Evolutionary conservation across 345 rosid genomes (phyloP), one percentile per base, ranked within the genome.

Genomic region (Noccaea bulbosa): DNA sequence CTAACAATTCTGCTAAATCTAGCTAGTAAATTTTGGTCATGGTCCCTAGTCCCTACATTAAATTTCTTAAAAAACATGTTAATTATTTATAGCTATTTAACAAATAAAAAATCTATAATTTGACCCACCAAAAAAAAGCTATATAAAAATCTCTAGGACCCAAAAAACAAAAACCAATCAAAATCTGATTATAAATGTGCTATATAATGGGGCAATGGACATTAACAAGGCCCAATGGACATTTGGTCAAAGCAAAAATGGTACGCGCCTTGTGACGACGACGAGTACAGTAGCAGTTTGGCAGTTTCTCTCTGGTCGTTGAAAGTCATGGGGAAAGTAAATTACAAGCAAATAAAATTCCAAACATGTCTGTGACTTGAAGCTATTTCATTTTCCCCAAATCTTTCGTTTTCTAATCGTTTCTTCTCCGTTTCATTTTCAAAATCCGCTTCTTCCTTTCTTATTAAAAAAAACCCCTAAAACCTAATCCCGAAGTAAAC

Each of bases 401-500:
- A 37, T 76, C 83, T 61, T 20, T 20, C 22, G 22, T 1, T 20
- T 20, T 20, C 22, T 20, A 20, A 0, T 20, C 22, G 1, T 20
- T 20, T 50, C 78, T 65, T 81, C 83, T 56, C 54, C 63, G 68
- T 59, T 77, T 70, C 59, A 10, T 70, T 70, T 70, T 72, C 67
- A 75, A 11, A 22, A 45, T 48, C 58, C 75, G 56, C 65, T 71
- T 32, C 51, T 67, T 56, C 22, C 77, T 72, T 72, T 55, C 69
- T 76, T 63, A 71, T 7, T 73, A 3, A 56, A 65, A 56, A 16
- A 74, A 68, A 52, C 43, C 58, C 58, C 63, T 41, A 49, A 74
- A 74, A 51, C 86, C 86, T 82, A 63, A 72, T 58, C 76, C 81
- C 76, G 80, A 91, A 88, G 96, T 62, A 48, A 87, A 67, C 88